Evolutionary conservation across 1,139 yeast genomes (phyloP).

Genomic region (Candida pseudoviswanathii): DNA sequence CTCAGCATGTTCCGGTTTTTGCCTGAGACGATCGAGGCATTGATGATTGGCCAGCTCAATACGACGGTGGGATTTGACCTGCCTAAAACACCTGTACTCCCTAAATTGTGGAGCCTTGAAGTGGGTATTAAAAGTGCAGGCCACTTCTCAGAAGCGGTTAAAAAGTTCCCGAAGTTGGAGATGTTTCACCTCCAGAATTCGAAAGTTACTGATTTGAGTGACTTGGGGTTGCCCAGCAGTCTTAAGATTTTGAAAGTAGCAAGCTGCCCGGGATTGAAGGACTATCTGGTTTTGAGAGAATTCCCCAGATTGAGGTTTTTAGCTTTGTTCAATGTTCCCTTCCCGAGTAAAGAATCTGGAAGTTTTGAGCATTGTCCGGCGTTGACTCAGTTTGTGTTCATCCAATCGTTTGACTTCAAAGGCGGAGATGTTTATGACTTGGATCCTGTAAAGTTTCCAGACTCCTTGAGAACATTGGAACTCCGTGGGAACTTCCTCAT

Average conservation of each 20-base stretch:
- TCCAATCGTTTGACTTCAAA: background rate
- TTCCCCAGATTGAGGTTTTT: background rate
- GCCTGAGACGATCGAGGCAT: background rate
- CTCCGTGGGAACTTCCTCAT: background rate
- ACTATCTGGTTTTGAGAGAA: background rate
- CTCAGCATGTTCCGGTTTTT: background rate
- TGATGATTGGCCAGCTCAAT: background rate
- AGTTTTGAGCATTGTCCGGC: background rate
- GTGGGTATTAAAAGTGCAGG: background rate
- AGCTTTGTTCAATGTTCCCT: background rate
- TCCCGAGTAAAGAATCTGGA: background rate
- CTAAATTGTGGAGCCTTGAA: background rate
- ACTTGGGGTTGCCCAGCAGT: background rate
- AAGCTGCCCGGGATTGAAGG: background rate
- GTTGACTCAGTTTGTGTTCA: background rate
- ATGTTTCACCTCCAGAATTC: background rate
- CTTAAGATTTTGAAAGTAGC: background rate
- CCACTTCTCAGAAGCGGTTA: background rate
- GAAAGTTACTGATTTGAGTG: background rate
- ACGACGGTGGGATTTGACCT: background rate
- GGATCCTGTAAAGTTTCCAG: background rate
- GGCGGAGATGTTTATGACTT: background rate
- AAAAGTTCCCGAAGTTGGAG: background rate
- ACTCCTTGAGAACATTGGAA: background rate
- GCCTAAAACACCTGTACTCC: background rate